Evolutionary conservation across 169 alveolate genomes (phyloP).

Genomic region (Eimeria praecox): DNA sequence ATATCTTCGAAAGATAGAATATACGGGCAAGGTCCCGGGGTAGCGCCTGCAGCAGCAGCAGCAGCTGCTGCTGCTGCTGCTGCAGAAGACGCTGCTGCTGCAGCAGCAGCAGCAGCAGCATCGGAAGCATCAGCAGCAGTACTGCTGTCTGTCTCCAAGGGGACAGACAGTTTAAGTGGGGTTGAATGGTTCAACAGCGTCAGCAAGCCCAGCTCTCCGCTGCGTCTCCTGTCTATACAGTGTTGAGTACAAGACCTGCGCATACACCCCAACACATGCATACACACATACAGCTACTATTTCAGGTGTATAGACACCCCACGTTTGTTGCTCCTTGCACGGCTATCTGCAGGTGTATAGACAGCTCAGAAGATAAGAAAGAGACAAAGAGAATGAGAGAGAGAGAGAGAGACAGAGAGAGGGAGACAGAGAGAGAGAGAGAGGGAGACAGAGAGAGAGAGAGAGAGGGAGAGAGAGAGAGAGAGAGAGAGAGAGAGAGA

Average conservation of each 20-base stretch:
- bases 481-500: too few relatives aligned
- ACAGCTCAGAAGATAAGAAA: too few relatives aligned
- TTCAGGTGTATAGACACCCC: too few relatives aligned
- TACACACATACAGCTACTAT: not conserved
- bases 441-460: too few relatives aligned
- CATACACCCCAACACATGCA: constrained; percentile 26
- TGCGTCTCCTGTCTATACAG: constrained; percentile 13
- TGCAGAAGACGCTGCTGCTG: too few relatives aligned
- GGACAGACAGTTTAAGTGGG: not conserved
- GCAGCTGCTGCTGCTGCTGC: not conserved
- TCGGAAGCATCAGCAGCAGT: not conserved
- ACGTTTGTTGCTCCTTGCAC: too few relatives aligned
- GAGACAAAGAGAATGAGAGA: too few relatives aligned
- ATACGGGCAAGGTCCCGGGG: constrained; percentile 27
- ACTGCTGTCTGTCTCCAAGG: constrained; percentile 8
- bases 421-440: too few relatives aligned
- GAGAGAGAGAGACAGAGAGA: too few relatives aligned
- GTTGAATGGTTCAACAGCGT: constrained; percentile 29
- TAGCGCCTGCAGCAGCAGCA: not conserved
- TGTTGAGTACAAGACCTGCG: constrained; percentile 5
- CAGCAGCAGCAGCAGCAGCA: not conserved
- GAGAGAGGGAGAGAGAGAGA: too few relatives aligned
- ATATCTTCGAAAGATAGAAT: constrained; percentile 24
- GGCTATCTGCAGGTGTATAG: too few relatives aligned
- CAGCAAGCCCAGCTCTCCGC: constrained; percentile 25